Percentiles rank a stretch among this genome's conserved stretches.
These are phyloP conservation scores for Aureobasidium sp. DNA, from an alignment of 2,329 filamentous ascomycete genomes.

Conservation along the genomic window DNA sequence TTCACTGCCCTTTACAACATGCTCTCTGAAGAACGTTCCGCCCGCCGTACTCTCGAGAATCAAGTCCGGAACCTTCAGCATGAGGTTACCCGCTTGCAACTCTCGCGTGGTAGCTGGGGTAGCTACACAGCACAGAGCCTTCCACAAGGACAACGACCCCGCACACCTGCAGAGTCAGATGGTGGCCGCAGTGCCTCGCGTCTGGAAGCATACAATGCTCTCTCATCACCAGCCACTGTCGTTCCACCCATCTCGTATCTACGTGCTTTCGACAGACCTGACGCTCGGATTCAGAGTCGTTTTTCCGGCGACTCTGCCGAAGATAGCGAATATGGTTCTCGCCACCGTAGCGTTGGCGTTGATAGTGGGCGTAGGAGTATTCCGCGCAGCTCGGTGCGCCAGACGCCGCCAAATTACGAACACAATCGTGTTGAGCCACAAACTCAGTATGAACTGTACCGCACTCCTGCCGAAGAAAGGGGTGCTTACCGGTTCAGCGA, in stretches of 20 bases:
- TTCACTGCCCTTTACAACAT: constrained; percentile 32
- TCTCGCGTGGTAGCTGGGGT: constrained; percentile 9
- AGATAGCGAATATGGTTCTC: constrained; percentile 14
- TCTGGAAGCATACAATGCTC: constrained; percentile 15
- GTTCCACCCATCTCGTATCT: neutral
- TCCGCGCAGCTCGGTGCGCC: neutral
- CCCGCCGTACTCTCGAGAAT: constrained; percentile 28
- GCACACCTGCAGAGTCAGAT: constrained; percentile 6
- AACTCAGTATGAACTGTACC: constrained; percentile 25
- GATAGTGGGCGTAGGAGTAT: constrained; percentile 1
- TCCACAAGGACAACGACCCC: constrained; percentile 16
- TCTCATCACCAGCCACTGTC: constrained; percentile 13
- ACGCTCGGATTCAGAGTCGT: constrained; percentile 19
- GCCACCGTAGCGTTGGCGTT: neutral
- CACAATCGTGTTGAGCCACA: constrained; percentile 15
- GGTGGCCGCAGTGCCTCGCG: constrained; percentile 9
- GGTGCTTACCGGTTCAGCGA: constrained; percentile 19
- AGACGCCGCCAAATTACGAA: constrained; percentile 1
- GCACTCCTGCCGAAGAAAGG: constrained; percentile 26
- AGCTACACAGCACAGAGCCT: constrained; percentile 12
- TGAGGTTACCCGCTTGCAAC: constrained; percentile 20
- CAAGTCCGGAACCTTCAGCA: constrained; percentile 18
- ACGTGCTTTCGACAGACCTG: constrained; percentile 13
- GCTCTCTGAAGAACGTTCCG: constrained; percentile 32
- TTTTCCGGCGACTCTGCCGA: constrained; percentile 23